Evolutionary conservation across 2,329 filamentous ascomycete genomes (phyloP).

Genomic region (Penicillium sp.): DNA sequence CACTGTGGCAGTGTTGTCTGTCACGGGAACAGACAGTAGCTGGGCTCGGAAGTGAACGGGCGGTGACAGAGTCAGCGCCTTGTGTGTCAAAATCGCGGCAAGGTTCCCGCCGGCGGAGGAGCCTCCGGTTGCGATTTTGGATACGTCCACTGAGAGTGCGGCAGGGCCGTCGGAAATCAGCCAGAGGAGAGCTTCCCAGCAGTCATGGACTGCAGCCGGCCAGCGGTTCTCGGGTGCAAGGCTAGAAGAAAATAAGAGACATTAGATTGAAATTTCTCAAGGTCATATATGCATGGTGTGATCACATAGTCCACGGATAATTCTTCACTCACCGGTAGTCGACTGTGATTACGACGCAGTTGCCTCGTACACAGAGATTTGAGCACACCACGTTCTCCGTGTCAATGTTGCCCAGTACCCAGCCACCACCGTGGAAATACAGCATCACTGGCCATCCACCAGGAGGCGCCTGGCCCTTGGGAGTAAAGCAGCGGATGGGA

Average conservation of each 20-base stretch:
- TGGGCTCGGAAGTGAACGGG: conserved; percentile 46
- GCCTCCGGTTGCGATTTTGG: conserved; percentile 48
- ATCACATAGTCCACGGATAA: neutral
- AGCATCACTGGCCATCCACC: conserved; percentile 55
- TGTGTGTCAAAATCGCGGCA: conserved; percentile 53
- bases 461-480: conserved; percentile 41
- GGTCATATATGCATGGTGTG: neutral
- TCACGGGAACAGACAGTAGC: conserved; percentile 57
- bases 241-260: conserved; percentile 25
- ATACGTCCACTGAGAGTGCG: conserved; percentile 41
- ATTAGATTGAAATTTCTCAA: neutral
- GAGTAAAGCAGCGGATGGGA: conserved; percentile 52
- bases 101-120: conserved; percentile 55
- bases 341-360: conserved; percentile 54
- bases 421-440: conserved; percentile 59
- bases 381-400: conserved; percentile 58
- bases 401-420: conserved; percentile 57
- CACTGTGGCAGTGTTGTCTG: conserved; percentile 54
- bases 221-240: conserved; percentile 57
- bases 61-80: conserved; percentile 39
- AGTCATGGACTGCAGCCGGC: conserved; percentile 57
- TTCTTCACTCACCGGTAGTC: conserved; percentile 50
- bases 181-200: conserved; percentile 56
- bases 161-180: conserved; percentile 37
- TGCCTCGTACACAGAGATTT: conserved; percentile 51